Conservation (phyloP, 1,139 yeast genomes). For the Candida sojae region DNA sequence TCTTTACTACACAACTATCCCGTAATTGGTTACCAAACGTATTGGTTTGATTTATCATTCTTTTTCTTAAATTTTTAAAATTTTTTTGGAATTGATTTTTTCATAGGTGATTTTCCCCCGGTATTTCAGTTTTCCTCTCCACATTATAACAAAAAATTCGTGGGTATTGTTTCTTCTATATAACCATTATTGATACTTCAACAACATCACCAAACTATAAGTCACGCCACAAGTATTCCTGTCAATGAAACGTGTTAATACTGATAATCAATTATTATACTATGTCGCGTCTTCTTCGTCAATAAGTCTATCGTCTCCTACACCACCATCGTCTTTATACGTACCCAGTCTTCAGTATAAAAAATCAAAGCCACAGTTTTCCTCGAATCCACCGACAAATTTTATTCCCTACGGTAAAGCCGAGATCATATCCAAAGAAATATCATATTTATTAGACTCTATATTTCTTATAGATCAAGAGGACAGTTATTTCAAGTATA, state of each 20-base stretch:
- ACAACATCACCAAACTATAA: too few species aligned
- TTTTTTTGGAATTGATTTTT: too few species aligned
- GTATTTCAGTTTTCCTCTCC: too few species aligned
- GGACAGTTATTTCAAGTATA: constrained; percentile 13
- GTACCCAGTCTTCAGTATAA: background rate
- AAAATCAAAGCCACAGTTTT: background rate
- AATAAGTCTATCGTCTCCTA: background rate
- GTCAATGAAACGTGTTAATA: constrained; percentile 1
- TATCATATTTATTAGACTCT: background rate
- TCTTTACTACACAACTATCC: too few species aligned
- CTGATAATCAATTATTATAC: background rate
- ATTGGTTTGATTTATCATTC: too few species aligned
- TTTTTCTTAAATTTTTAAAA: too few species aligned
- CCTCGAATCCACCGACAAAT: background rate
- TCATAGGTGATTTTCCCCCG: too few species aligned
- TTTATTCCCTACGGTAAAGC: background rate
- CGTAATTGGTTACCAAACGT: too few species aligned
- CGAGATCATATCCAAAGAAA: background rate
- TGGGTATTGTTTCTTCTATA: too few species aligned
- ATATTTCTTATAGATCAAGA: constrained; percentile 6
- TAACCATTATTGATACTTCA: too few species aligned
- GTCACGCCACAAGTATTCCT: background rate
- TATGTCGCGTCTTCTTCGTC: background rate
- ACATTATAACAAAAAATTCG: too few species aligned
- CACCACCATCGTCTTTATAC: background rate